Evolutionary conservation across 345 rosid species (phyloP).

Genomic region (Sonneratia caseolaris): DNA sequence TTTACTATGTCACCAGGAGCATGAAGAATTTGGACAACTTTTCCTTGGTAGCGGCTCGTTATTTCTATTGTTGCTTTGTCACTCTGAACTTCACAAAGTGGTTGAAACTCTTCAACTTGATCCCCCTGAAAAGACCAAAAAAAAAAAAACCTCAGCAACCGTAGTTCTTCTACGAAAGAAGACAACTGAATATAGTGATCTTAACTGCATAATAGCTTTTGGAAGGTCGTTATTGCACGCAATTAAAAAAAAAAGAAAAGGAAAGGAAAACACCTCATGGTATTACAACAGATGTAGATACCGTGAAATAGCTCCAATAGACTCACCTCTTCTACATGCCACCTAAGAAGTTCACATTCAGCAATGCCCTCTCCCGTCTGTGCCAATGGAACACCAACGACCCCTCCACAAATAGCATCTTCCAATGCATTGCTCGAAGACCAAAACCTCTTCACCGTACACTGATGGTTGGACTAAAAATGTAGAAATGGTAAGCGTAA

Average conservation of each 20-base stretch:
- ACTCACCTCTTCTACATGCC: constrained; percentile 89
- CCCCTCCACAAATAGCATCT: constrained; percentile 26
- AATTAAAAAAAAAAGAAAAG: too few species aligned
- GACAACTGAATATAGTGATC: background rate
- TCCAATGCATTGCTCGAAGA: constrained; percentile 46
- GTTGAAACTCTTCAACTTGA: constrained; percentile 79
- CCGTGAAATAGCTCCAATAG: background rate
- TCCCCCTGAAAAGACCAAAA: constrained; percentile 52
- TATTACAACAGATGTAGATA: background rate
- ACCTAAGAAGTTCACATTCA: constrained; percentile 84
- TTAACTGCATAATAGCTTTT: background rate
- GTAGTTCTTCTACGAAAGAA: background rate
- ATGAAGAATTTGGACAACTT: constrained; percentile 44
- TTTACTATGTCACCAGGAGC: constrained; percentile 78
- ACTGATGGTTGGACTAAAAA: constrained; percentile 20
- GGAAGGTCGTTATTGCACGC: background rate
- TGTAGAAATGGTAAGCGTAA: background rate
- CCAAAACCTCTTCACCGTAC: constrained; percentile 23
- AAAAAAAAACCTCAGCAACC: constrained; percentile 11
- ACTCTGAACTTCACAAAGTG: constrained; percentile 94
- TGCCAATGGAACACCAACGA: constrained; percentile 74
- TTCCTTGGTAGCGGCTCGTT: constrained; percentile 89
- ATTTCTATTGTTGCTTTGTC: constrained; percentile 96
- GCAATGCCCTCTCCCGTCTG: constrained; percentile 99
- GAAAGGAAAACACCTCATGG: background rate